Evolutionary conservation across 805 yeast genomes (phyloP).

Genomic region (Kluyveromyces wickerhamii): DNA sequence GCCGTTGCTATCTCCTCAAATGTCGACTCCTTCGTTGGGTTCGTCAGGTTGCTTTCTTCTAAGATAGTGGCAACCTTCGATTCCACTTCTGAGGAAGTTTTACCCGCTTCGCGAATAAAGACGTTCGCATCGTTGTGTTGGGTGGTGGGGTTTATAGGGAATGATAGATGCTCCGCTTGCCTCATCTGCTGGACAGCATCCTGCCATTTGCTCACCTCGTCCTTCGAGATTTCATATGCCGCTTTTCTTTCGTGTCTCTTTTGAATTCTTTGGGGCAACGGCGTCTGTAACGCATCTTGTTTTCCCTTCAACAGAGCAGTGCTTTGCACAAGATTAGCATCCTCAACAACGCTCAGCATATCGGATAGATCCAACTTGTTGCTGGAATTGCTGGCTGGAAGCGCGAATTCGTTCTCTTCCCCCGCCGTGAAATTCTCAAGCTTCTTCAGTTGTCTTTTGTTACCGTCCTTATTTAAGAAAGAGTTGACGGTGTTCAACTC

Average conservation of each 20-base stretch:
- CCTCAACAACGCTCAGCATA: conserved; percentile 62
- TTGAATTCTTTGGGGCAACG: conserved; percentile 80
- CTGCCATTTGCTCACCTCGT: conserved; percentile 83
- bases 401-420: conserved; percentile 60
- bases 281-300: conserved; percentile 55
- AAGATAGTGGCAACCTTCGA: conserved; percentile 52
- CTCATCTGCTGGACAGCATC: conserved; percentile 74
- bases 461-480: conserved; percentile 29
- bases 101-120: conserved; percentile 39
- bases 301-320: conserved; percentile 40
- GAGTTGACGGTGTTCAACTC: conserved; percentile 45
- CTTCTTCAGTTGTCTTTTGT: conserved; percentile 32
- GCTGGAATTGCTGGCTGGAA: conserved; percentile 40
- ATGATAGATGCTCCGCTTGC: conserved; percentile 74
- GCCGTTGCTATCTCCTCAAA: conserved; percentile 85
- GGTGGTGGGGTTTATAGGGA: conserved; percentile 48
- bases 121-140: conserved; percentile 45
- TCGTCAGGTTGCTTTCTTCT: conserved; percentile 55
- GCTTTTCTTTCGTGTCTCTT: conserved; percentile 79
- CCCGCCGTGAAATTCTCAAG: conserved; percentile 45
- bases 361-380: conserved; percentile 57
- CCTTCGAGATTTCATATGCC: conserved; percentile 82
- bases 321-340: conserved; percentile 40
- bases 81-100: conserved; percentile 56
- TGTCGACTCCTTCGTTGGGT: conserved; percentile 68